Conservation (phyloP, 495 filamentous ascomycete genomes). For the Rusavskia elegans region DNA sequence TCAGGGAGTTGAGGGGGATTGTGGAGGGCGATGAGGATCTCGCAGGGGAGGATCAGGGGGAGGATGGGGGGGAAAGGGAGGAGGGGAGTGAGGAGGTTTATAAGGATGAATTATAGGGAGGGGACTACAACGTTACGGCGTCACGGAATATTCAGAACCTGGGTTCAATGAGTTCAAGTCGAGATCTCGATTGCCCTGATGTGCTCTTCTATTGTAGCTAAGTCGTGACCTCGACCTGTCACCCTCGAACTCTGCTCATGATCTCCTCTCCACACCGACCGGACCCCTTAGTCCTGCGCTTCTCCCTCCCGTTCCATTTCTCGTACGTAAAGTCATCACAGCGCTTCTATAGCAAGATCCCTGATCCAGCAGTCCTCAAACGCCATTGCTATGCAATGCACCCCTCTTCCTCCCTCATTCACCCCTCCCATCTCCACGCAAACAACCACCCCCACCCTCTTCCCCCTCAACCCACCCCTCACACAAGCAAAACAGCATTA, state of each 20-base stretch:
- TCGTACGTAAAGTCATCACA: neutral
- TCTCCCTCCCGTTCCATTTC: neutral
- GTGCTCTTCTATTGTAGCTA: too few relatives aligned
- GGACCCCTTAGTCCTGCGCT: too few relatives aligned
- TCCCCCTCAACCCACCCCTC: neutral
- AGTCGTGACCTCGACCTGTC: too few relatives aligned
- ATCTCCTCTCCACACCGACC: too few relatives aligned
- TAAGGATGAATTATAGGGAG: constrained; percentile 35
- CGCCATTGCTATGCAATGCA: neutral
- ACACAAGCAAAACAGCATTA: constrained; percentile 34
- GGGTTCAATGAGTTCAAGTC: too few relatives aligned
- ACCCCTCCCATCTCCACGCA: neutral
- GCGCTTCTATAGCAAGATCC: too few relatives aligned
- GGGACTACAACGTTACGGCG: too few relatives aligned
- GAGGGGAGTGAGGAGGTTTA: constrained; percentile 35
- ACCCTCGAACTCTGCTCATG: too few relatives aligned
- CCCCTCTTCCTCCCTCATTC: neutral
- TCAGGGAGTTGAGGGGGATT: constrained; percentile 31
- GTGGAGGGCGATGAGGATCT: constrained; percentile 16
- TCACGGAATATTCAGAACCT: too few relatives aligned
- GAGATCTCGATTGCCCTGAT: too few relatives aligned
- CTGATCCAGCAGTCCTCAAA: too few relatives aligned
- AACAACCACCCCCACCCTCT: neutral
- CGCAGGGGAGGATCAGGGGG: constrained; percentile 11
- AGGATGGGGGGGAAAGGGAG: constrained; percentile 21